A percentile compares a stretch with the other conserved stretches of the same genome.
phyloP scores from a whole-genome alignment of 2,329 filamentous ascomycete species.

The Westerdykella aurantiaca region DNA sequence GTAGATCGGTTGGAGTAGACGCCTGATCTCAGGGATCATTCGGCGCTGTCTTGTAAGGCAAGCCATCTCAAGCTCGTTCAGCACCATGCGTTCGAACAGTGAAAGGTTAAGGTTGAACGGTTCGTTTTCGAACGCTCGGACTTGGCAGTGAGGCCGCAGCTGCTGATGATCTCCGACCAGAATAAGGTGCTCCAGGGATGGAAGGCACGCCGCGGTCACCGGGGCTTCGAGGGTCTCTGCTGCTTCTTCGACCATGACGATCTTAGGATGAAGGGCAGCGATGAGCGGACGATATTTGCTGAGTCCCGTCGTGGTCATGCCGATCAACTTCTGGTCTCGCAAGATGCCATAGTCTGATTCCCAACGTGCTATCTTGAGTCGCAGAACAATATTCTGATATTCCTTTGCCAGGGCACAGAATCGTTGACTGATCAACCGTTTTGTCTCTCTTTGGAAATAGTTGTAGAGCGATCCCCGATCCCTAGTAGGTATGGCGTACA shows the following conservation, averaged over 20 bases:
- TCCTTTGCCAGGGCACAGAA: constrained; percentile 48
- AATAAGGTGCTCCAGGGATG: constrained; percentile 59
- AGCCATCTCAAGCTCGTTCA: constrained; percentile 57
- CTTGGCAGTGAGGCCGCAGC: constrained; percentile 62
- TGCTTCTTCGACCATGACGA: constrained; percentile 73
- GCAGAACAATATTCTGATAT: constrained; percentile 48
- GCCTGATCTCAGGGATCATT: constrained; percentile 64
- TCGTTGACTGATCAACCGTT: constrained; percentile 42
- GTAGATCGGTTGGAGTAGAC: constrained; percentile 59
- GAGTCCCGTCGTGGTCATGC: constrained; percentile 72
- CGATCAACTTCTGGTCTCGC: constrained; percentile 49
- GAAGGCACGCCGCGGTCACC: constrained; percentile 54
- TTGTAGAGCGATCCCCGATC: constrained; percentile 62
- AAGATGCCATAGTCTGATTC: constrained; percentile 57
- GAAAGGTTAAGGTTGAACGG: constrained; percentile 68
- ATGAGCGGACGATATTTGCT: constrained; percentile 73
- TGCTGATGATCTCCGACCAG: constrained; percentile 78
- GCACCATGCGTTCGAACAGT: constrained; percentile 73
- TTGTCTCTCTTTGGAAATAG: constrained; percentile 53
- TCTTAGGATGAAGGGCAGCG: constrained; percentile 57
- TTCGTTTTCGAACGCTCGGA: constrained; percentile 51
- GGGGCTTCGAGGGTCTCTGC: constrained; percentile 68
- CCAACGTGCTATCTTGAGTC: constrained; percentile 54
- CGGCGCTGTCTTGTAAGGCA: constrained; percentile 64
- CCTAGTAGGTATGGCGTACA: constrained; percentile 55